Evolutionary conservation across 257 asterid genomes (phyloP).

Genomic region (Solanum chiquidenum): DNA sequence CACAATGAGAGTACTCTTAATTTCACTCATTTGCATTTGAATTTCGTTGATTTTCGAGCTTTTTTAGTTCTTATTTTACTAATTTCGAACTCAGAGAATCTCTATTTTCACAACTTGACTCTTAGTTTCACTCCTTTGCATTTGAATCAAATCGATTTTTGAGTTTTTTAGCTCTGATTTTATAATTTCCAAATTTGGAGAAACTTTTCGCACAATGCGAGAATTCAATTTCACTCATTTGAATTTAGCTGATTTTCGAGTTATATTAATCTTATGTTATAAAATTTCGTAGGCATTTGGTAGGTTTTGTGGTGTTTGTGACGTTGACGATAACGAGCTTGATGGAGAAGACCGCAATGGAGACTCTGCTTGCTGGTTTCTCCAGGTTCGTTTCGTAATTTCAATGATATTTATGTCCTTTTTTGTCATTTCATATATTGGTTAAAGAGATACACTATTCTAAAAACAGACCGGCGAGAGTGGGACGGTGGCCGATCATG

Average conservation of each 20-base stretch:
- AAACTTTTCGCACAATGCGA: slow-evolving; percentile 54
- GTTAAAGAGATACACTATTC: neutral
- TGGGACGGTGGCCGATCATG: slow-evolving; percentile 4
- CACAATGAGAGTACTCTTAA: neutral
- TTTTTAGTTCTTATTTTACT: neutral
- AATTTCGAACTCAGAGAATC: neutral
- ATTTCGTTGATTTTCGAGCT: neutral
- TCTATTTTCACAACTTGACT: neutral
- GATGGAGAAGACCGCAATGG: slow-evolving; percentile 49
- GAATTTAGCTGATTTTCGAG: neutral
- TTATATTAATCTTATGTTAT: neutral
- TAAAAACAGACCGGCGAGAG: neutral
- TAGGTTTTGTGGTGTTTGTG: slow-evolving; percentile 59
- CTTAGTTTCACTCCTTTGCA: neutral
- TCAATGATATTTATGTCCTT: neutral
- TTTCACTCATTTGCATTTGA: neutral
- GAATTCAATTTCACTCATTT: neutral
- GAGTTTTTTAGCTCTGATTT: neutral
- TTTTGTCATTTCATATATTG: neutral
- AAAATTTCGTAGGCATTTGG: slow-evolving; percentile 50
- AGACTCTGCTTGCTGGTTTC: slow-evolving; percentile 26
- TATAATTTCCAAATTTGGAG: neutral
- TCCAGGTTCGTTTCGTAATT: slow-evolving; percentile 27
- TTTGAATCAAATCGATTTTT: neutral
- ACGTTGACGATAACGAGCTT: slow-evolving; percentile 56